phyloP scores from a whole-genome alignment of 169 alveolate species.

The Plasmodium knowlesi region DNA sequence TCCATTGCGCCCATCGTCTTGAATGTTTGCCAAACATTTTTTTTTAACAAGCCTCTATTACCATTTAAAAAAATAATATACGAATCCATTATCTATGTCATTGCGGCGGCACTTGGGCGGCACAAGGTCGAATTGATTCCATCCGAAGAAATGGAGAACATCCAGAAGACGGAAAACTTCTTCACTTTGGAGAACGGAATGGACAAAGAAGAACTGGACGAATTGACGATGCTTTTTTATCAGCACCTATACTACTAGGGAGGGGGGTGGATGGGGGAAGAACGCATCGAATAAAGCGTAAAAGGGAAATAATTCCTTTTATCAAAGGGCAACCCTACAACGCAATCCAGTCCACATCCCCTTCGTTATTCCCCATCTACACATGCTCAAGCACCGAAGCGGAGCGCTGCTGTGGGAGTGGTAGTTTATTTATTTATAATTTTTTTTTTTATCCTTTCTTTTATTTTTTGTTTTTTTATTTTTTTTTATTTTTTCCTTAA shows the following conservation, averaged over 20 bases:
- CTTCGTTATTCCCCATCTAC: not conserved
- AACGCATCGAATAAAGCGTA: too few relatives aligned
- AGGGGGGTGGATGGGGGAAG: not conserved
- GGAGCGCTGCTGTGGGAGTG: not conserved
- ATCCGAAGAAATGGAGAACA: conserved; percentile 13
- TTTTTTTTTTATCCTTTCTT: not conserved
- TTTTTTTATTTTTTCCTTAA: too few relatives aligned
- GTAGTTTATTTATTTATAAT: not conserved
- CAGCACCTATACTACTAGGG: conserved; percentile 19
- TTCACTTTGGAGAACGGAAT: conserved; percentile 36
- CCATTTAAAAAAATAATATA: conserved; percentile 65
- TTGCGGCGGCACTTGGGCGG: conserved; percentile 14
- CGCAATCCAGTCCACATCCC: not conserved
- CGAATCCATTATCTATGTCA: conserved; percentile 51
- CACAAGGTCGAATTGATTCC: conserved; percentile 48
- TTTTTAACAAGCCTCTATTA: conserved; percentile 39
- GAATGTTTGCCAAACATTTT: conserved; percentile 43
- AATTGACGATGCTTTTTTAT: conserved; percentile 39
- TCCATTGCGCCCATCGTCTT: conserved; percentile 35
- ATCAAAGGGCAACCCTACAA: not conserved
- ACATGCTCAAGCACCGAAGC: not conserved
- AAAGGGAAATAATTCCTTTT: not conserved
- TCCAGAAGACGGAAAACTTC: conserved; percentile 34
- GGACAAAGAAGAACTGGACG: conserved; percentile 32
- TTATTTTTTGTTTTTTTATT: too few relatives aligned